phyloP scores from a whole-genome alignment of 139 green algal genomes.

The Eudorina sp. region DNA sequence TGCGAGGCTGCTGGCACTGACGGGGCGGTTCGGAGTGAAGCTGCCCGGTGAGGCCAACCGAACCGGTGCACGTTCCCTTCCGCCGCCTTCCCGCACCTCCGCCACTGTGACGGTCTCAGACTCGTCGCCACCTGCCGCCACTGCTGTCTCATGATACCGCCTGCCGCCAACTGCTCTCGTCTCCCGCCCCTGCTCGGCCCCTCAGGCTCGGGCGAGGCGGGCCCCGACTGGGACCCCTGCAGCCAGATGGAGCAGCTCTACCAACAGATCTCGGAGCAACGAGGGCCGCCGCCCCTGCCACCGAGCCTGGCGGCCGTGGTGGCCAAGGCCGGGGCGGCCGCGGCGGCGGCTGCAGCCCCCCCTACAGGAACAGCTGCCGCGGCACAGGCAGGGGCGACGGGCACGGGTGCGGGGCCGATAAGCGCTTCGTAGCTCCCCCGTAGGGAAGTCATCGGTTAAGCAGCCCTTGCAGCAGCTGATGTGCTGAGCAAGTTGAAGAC shows the following conservation, averaged over 20 bases:
- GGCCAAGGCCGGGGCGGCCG: neutral
- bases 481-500: no score
- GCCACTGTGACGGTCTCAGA: neutral
- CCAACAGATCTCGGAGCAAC: neutral
- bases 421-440: no score
- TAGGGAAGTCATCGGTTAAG: no score
- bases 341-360: neutral
- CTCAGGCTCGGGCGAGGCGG: neutral
- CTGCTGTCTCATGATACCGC: neutral
- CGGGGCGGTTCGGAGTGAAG: constrained; percentile 49
- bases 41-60: constrained; percentile 52
- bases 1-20: constrained; percentile 58
- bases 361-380: neutral
- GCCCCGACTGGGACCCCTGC: constrained; percentile 17
- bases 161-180: neutral
- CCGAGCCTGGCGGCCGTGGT: neutral
- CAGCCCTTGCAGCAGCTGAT: no score
- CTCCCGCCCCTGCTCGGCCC: neutral
- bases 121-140: neutral
- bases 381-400: neutral
- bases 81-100: no score
- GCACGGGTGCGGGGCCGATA: no score
- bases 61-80: neutral
- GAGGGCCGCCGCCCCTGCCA: neutral
- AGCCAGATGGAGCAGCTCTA: neutral